These are phyloP conservation scores for Schrenkiella parvula DNA, from an alignment of 345 rosid genomes.

Conservation along the genomic window DNA sequence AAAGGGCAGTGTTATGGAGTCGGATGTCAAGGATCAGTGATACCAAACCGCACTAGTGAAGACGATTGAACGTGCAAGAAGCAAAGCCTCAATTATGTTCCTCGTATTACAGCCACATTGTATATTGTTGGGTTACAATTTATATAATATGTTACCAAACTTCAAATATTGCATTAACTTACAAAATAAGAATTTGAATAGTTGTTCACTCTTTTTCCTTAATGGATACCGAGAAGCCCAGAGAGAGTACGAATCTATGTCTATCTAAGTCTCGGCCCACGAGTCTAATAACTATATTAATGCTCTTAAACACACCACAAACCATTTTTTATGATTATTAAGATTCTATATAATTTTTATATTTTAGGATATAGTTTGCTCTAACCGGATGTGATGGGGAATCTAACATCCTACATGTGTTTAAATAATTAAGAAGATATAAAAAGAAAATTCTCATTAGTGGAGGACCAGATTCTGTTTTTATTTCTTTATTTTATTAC, in stretches of 20 bases:
- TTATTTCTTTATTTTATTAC: neutral
- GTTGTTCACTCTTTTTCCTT: too few relatives aligned
- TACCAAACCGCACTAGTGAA: neutral
- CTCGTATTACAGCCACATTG: too few relatives aligned
- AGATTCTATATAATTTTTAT: neutral
- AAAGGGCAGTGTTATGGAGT: neutral
- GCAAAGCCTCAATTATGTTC: neutral
- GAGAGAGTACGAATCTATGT: neutral
- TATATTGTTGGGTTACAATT: too few relatives aligned
- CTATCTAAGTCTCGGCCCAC: neutral
- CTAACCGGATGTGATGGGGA: neutral
- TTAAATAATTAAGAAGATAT: slow-evolving; percentile 5
- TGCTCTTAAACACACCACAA: neutral
- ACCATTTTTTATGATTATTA: neutral
- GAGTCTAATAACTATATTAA: neutral
- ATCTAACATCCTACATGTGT: too few relatives aligned
- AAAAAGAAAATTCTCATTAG: neutral
- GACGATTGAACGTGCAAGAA: neutral
- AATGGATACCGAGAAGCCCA: neutral
- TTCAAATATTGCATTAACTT: too few relatives aligned
- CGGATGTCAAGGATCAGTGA: neutral
- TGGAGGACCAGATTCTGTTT: slow-evolving; percentile 27
- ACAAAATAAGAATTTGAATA: too few relatives aligned
- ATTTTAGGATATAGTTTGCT: neutral
- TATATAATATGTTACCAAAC: too few relatives aligned